Conservation (phyloP, 1,139 yeast genomes). For the Diutina rugosa region DNA sequence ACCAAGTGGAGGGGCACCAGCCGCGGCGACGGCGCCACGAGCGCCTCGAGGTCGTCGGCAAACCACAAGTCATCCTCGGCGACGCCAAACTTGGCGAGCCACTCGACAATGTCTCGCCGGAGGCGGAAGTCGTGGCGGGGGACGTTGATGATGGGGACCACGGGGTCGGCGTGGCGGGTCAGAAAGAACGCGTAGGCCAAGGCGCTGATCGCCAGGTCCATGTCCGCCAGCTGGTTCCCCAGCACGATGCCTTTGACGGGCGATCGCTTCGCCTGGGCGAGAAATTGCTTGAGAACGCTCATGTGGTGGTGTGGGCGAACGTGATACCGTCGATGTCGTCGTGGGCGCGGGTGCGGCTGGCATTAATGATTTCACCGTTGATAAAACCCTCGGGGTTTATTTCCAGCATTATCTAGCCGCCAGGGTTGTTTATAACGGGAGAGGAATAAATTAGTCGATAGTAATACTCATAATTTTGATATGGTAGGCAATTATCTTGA, state of each 20-base stretch:
- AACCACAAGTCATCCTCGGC: constrained; percentile 41
- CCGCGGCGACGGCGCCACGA: constrained; percentile 8
- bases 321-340: no score
- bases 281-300: neutral
- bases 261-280: neutral
- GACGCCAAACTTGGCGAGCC: constrained; percentile 38
- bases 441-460: no score
- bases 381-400: no score
- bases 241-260: constrained; percentile 35
- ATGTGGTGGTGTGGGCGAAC: neutral
- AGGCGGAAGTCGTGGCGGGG: constrained; percentile 50
- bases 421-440: no score
- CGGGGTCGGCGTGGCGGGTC: constrained; percentile 8
- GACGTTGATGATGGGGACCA: constrained; percentile 65
- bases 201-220: constrained; percentile 78
- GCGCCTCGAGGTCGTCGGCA: constrained; percentile 41
- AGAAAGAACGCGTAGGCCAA: constrained; percentile 55
- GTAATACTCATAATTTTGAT: no score
- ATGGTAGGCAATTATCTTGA: no score
- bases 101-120: constrained; percentile 55
- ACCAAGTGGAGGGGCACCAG: constrained; percentile 43
- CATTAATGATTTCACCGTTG: neutral
- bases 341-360: neutral
- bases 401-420: no score
- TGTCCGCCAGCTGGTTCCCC: constrained; percentile 78